Conservation (phyloP, 352 stramenopile species). For the Pythium phragmitis region DNA sequence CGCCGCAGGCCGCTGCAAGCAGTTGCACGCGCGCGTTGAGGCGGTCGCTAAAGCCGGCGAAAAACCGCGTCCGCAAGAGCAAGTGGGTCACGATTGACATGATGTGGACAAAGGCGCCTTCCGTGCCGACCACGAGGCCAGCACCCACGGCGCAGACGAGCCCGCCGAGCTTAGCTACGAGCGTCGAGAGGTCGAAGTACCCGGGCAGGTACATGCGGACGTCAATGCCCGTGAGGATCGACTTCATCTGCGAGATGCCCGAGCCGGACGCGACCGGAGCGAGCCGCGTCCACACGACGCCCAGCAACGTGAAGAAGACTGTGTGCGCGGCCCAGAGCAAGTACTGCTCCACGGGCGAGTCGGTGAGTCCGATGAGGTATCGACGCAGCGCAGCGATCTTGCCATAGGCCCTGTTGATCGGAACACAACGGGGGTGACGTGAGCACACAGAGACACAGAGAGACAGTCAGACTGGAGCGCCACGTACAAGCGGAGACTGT, state of each 20-base stretch:
- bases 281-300: constrained; percentile 68
- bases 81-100: constrained; percentile 92
- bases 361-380: constrained; percentile 39
- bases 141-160: constrained; percentile 93
- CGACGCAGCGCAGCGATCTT: constrained; percentile 43
- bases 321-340: constrained; percentile 66
- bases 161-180: constrained; percentile 90
- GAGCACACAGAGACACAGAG: constrained; percentile 7
- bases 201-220: constrained; percentile 76
- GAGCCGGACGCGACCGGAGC: constrained; percentile 76
- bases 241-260: constrained; percentile 88
- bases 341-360: constrained; percentile 39
- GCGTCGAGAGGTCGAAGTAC: constrained; percentile 82
- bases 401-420: constrained; percentile 29
- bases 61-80: constrained; percentile 77
- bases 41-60: constrained; percentile 69
- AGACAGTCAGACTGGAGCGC: neutral
- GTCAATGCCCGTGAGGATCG: constrained; percentile 84
- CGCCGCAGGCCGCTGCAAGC: constrained; percentile 89
- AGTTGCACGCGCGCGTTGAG: constrained; percentile 86
- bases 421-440: neutral
- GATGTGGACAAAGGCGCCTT: constrained; percentile 99
- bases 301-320: constrained; percentile 64
- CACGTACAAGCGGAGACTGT: constrained; percentile 62
- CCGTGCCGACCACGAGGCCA: constrained; percentile 96